Evolutionary conservation across 2,329 filamentous ascomycete genomes (phyloP).

Genomic region (Exophiala sp.): DNA sequence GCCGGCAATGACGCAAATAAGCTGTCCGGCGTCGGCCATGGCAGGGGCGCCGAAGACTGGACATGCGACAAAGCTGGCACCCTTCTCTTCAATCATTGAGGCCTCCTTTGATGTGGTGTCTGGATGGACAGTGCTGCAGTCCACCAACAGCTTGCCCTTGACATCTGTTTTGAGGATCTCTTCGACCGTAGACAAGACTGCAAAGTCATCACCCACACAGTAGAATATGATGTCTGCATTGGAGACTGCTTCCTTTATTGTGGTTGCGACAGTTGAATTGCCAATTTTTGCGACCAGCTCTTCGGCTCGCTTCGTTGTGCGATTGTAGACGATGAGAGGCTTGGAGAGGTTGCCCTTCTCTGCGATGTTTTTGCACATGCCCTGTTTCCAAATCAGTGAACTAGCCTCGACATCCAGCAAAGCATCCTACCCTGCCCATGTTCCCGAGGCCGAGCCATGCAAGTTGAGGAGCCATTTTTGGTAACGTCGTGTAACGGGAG

Average conservation of each 20-base stretch:
- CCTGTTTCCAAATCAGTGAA: constrained; percentile 45
- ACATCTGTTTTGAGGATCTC: constrained; percentile 56
- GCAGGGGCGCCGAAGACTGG: constrained; percentile 49
- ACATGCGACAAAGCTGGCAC: constrained; percentile 71
- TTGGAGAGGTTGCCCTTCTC: constrained; percentile 69
- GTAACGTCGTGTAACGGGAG: not conserved
- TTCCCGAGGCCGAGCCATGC: constrained; percentile 83
- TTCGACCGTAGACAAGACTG: constrained; percentile 62
- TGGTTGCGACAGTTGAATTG: constrained; percentile 59
- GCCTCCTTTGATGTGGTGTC: constrained; percentile 69
- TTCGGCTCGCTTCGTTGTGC: constrained; percentile 31
- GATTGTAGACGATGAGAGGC: constrained; percentile 75
- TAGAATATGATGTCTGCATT: constrained; percentile 75
- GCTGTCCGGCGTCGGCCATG: constrained; percentile 60
- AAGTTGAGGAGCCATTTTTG: constrained; percentile 46
- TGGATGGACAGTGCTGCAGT: constrained; percentile 85
- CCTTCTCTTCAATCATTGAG: constrained; percentile 53
- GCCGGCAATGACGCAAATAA: constrained; percentile 72
- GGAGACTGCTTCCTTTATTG: constrained; percentile 63
- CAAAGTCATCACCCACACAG: constrained; percentile 74
- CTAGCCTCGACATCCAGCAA: not conserved
- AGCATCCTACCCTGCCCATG: constrained; percentile 69
- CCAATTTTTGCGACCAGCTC: constrained; percentile 53
- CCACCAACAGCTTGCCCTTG: constrained; percentile 73
- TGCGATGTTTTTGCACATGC: constrained; percentile 79